Conservation (phyloP, 2,329 filamentous ascomycete genomes). For the Metarhizium album region DNA sequence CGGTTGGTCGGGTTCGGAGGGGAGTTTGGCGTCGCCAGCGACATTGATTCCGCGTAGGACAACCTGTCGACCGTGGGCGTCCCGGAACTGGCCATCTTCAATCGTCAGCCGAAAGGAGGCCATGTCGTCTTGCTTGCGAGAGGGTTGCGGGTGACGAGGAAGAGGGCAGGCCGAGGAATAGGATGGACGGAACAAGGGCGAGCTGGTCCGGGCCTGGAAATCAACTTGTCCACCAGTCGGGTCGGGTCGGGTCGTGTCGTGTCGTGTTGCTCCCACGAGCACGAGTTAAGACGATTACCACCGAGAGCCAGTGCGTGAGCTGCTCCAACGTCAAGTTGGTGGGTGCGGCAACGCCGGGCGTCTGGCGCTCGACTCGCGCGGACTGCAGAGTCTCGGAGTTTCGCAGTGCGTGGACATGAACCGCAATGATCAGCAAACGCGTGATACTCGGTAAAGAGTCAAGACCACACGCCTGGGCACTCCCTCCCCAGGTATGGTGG, state of each 20-base stretch:
- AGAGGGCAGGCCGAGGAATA: background rate
- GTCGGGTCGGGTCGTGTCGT: too few relatives aligned
- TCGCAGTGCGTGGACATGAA: too few relatives aligned
- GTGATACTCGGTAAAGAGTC: too few relatives aligned
- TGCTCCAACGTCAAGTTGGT: too few relatives aligned
- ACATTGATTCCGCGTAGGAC: slow-evolving; percentile 90
- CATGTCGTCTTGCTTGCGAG: slow-evolving; percentile 42
- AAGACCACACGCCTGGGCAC: too few relatives aligned
- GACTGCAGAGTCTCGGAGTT: too few relatives aligned
- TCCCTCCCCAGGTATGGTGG: too few relatives aligned
- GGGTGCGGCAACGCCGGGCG: too few relatives aligned
- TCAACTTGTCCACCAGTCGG: too few relatives aligned
- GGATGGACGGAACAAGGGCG: background rate
- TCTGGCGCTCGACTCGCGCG: too few relatives aligned
- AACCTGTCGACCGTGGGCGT: slow-evolving; percentile 71
- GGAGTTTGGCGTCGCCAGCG: slow-evolving; percentile 82
- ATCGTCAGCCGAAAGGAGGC: slow-evolving; percentile 67
- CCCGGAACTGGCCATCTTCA: slow-evolving; percentile 76
- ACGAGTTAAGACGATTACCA: slow-evolving; percentile 3
- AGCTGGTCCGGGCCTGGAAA: background rate
- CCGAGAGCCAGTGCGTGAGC: background rate
- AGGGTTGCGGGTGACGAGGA: background rate
- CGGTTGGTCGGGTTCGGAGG: slow-evolving; percentile 67
- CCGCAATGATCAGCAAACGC: too few relatives aligned
- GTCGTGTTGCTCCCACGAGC: background rate